These are phyloP conservation scores for Hondaea fermentalgiana DNA, from an alignment of 108 stramenopile species.

Conservation along the genomic window DNA sequence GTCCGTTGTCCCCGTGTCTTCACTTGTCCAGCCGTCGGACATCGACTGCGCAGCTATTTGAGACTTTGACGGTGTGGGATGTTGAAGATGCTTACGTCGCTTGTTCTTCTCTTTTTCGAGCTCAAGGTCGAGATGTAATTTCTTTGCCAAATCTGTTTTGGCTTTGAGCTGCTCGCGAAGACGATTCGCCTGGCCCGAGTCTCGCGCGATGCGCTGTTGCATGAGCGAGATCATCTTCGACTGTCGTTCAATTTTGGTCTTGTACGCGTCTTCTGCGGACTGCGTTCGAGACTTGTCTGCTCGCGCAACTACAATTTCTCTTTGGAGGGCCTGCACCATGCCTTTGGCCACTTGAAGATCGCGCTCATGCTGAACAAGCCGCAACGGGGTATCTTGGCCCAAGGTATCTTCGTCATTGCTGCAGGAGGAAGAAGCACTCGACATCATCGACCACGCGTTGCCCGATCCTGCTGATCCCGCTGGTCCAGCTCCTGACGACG, in stretches of 20 bases:
- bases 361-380: not conserved
- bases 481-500: not conserved
- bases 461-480: not conserved
- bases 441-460: not conserved
- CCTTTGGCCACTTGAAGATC: not conserved
- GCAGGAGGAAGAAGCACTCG: no score
- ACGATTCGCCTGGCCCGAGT: not conserved
- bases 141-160: not conserved
- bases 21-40: no score
- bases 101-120: not conserved
- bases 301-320: not conserved
- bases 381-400: not conserved
- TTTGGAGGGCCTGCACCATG: not conserved
- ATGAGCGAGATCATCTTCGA: not conserved
- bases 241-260: not conserved
- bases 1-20: no score
- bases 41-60: no score
- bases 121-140: not conserved
- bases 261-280: not conserved
- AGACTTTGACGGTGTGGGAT: no score
- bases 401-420: no score
- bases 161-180: not conserved
- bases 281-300: not conserved
- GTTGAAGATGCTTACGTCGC: no score
- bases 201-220: not conserved